Evolutionary conservation across 2,329 filamentous ascomycete species (phyloP), one percentile per base, ranked within the genome.

Genomic region (Colletotrichum nymphaeae): DNA sequence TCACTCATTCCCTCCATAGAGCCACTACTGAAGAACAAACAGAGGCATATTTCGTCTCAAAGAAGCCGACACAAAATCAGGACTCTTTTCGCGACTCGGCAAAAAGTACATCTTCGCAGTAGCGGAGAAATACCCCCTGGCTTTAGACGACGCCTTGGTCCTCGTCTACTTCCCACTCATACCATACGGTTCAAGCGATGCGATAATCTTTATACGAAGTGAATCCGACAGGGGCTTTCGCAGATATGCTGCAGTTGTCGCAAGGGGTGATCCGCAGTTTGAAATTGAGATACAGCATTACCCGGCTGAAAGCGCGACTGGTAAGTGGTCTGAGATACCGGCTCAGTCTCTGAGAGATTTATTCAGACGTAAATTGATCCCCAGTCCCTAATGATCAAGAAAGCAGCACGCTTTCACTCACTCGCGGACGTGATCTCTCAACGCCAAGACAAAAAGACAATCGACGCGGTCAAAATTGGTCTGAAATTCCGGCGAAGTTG

Each of bases 1-100:
- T 0, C 42, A 9, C 0, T 1, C 3, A 49, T 1, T 11, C 16
- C 42, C 42, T n/a, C 8, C 3, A 49, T 9, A 11, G 16, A 1
- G 42, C 42, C 3, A 0, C 19, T n/a, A 49, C 42, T 49, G 9
- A 49, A 4, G 4, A 9, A 7, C 19, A 11, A 9, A 2, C 8
- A 49, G 42, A 49, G 42, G 42, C 7, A 22, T 22, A n/a, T 49
- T 49, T 7, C 42, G 42, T 4, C 42, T 49, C 42, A 49, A 49
- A 49, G 42, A 22, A 49, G 42, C 42, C 42, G 42, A 49, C 19
- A 49, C 12, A 9, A 22, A n/a, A 19, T n/a, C 42, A 22, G 19
- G 42, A 11, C 19, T 49, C 8, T 22, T 49, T n/a, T 49, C 42
- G 8, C 42, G 42, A 49, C 42, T 19, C 19, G 42, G 42, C 3